A percentile compares a stretch with the other conserved stretches of the same genome.
Conservation (phyloP, 176 grass and related monocot species). For the Ananas comosus region DNA sequence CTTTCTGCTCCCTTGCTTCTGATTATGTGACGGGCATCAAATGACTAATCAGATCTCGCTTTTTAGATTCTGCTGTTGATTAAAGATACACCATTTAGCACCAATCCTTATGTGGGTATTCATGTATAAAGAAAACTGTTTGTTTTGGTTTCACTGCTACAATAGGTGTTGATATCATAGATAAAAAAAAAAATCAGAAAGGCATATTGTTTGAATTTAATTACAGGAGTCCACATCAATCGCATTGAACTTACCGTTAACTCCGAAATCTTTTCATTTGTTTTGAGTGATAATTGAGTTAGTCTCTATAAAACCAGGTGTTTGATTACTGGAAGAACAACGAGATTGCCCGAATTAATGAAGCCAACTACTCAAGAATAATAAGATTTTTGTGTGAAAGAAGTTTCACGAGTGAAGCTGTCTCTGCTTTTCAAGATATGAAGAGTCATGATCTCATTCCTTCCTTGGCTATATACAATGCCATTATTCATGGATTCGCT, state of each 20-base stretch:
- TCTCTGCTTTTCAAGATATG: slow-evolving; percentile 24
- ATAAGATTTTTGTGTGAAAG: slow-evolving; percentile 28
- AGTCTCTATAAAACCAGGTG: not conserved
- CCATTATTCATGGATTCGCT: slow-evolving; percentile 22
- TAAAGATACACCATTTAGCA: too few relatives aligned
- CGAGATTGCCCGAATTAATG: not conserved
- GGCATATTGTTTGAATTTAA: not conserved
- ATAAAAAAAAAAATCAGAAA: not conserved
- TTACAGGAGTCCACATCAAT: not conserved
- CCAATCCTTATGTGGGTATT: too few relatives aligned
- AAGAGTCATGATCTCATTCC: slow-evolving; percentile 12
- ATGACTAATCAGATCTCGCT: too few relatives aligned
- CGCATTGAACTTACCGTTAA: not conserved
- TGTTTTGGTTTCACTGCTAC: too few relatives aligned
- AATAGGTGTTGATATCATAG: too few relatives aligned
- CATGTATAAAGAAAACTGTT: too few relatives aligned
- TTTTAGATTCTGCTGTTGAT: too few relatives aligned
- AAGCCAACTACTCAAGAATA: slow-evolving; percentile 23
- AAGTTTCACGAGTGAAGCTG: slow-evolving; percentile 22
- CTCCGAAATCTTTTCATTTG: not conserved
- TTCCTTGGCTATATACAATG: slow-evolving; percentile 16
- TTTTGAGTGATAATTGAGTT: not conserved
- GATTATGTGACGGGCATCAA: too few relatives aligned
- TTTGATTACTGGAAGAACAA: slow-evolving; percentile 3
- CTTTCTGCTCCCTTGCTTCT: too few relatives aligned